Evolutionary conservation across 306 rosid genomes (phyloP).

Genomic region (Cucurbita pepo): DNA sequence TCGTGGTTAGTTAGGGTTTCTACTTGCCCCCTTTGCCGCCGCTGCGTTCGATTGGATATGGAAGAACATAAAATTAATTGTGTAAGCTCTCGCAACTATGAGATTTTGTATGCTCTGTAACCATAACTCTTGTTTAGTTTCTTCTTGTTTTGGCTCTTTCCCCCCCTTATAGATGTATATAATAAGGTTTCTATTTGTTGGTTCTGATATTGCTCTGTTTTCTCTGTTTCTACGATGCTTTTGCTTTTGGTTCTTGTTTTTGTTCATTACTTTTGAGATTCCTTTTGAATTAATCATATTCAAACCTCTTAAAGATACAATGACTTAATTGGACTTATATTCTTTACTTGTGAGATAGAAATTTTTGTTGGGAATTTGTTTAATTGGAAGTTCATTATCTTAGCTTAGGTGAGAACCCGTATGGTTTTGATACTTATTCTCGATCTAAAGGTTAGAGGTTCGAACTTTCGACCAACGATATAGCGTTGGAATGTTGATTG

Average conservation of each 20-base stretch:
- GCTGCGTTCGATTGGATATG: conserved; percentile 33
- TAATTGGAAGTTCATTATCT: neutral
- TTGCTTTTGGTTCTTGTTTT: neutral
- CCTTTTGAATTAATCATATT: too few relatives aligned
- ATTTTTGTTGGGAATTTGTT: neutral
- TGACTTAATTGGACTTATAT: neutral
- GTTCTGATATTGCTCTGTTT: neutral
- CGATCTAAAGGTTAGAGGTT: too few relatives aligned
- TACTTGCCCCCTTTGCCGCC: conserved; percentile 71
- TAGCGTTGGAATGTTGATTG: neutral
- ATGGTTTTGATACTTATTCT: too few relatives aligned
- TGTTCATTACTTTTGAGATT: neutral
- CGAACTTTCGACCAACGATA: neutral
- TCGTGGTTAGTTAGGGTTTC: conserved; percentile 61
- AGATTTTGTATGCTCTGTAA: conserved; percentile 2
- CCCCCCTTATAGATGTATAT: neutral
- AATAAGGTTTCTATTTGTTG: neutral
- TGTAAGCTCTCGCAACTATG: conserved; percentile 16
- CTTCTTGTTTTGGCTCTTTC: neutral
- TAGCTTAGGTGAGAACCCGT: too few relatives aligned
- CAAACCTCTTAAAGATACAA: neutral
- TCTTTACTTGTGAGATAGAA: neutral
- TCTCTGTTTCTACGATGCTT: neutral
- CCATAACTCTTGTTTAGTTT: neutral
- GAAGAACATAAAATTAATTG: conserved; percentile 13